Base-by-base conservation (phyloP, 352 stramenopile genomes). In the Phytophthora kernoviae region DNA sequence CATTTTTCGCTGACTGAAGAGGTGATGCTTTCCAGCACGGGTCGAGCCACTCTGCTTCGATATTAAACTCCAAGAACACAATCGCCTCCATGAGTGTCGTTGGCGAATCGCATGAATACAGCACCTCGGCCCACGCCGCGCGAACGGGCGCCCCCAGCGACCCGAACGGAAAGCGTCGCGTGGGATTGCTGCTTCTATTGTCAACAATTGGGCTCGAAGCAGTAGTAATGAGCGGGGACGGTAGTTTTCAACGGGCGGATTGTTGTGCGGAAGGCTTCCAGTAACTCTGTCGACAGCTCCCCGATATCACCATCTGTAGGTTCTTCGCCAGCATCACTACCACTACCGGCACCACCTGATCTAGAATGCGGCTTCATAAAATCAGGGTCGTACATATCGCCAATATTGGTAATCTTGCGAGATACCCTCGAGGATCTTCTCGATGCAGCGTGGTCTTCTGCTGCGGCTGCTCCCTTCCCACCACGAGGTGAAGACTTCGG, bases 41-140 rank as follows among this genome's bases (percentile, higher is more conserved):
- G 53, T 95, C 87, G 11, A 95, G 68, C 77, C 79, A 93, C 37
- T 95, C 87, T 6, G 55, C 70, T 39, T 95, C 87, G 41, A 95
- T 65, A 24, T 78, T 87, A 4, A 77, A 80, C 57, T 95, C 87
- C 20, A 95, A 59, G 18, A 87, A 81, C 26, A 95, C 64, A n/a
- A 84, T 75, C 10, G 75, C 82, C 41, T 93, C 79, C 51, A 93
- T 61, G 7, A 95, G 45, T 33, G 57, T 53, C 10, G 65, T 51
- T 0, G 82, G 73, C 0, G 56, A 72, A 20, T 88, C 78, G 14
- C 79, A 87, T 4, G 82, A 58, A 43, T 80, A 86, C 4, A 93
- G 75, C 65, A 88, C 77, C 34, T 96, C 87, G 8, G 79, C 79
- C 87, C 85, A 96, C 36, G 76, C 87, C 8, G 81, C 75, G 33